Percentiles rank a stretch among this genome's conserved stretches.
These are phyloP conservation scores for Sporothrix brunneoviolacea DNA, from an alignment of 2,329 filamentous ascomycete species.

Conservation along the genomic window DNA sequence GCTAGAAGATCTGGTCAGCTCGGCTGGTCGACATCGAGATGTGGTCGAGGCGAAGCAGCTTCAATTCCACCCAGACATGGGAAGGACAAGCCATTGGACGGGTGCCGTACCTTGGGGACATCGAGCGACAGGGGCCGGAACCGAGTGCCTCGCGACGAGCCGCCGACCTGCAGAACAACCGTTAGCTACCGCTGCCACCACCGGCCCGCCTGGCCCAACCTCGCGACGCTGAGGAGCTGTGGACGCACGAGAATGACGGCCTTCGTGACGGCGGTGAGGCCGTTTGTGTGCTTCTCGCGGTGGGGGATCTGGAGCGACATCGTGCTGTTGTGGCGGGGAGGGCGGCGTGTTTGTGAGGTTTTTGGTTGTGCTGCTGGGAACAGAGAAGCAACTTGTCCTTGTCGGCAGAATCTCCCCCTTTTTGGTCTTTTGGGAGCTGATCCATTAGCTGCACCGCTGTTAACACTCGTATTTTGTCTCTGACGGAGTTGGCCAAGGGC, in stretches of 20 bases:
- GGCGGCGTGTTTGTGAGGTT: background rate
- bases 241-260: conserved; percentile 83
- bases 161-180: conserved; percentile 63
- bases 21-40: too few relatives aligned
- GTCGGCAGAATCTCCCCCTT: too few relatives aligned
- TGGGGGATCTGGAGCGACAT: conserved; percentile 55
- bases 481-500: too few relatives aligned
- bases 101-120: conserved; percentile 74
- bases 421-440: too few relatives aligned
- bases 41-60: background rate
- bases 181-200: too few relatives aligned
- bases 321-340: conserved; percentile 9
- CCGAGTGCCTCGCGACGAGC: conserved; percentile 88
- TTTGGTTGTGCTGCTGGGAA: too few relatives aligned
- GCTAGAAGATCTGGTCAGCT: conserved; percentile 44
- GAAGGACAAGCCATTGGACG: background rate
- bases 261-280: conserved; percentile 63
- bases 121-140: conserved; percentile 94
- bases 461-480: too few relatives aligned
- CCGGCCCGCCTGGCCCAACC: too few relatives aligned
- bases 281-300: conserved; percentile 44
- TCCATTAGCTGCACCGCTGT: too few relatives aligned
- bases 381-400: background rate
- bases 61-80: conserved; percentile 11
- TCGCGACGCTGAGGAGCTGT: too few relatives aligned